A percentile compares a stretch with the other conserved stretches of the same genome.
Conservation (phyloP, 2,329 filamentous ascomycete genomes). For the Atkinsonella texensis region DNA sequence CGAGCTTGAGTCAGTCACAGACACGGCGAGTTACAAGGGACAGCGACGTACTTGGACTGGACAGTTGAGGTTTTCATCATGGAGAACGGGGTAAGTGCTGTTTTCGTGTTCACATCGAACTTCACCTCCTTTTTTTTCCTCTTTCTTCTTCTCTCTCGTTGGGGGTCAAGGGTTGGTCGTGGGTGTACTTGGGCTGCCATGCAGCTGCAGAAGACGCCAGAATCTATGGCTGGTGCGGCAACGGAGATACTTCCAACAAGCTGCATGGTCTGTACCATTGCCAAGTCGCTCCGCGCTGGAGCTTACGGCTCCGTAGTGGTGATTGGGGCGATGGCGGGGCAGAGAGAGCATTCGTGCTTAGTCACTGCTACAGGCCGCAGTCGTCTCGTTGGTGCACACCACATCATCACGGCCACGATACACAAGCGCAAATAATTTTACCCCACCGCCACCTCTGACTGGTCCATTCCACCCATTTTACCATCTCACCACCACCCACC, state of each 20-base stretch:
- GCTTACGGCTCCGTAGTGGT: neutral
- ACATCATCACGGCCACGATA: neutral
- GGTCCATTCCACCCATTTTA: constrained; percentile 5
- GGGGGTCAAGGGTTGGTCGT: neutral
- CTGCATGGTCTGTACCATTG: neutral
- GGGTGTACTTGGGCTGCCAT: neutral
- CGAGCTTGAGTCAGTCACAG: neutral
- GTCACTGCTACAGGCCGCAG: neutral
- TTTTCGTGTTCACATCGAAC: neutral
- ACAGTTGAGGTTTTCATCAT: constrained; percentile 8
- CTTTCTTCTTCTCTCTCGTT: neutral
- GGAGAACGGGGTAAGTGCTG: constrained; percentile 11
- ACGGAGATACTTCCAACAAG: neutral
- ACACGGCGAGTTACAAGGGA: neutral
- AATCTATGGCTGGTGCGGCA: neutral
- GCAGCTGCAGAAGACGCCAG: neutral
- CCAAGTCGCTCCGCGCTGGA: neutral
- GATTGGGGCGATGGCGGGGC: neutral
- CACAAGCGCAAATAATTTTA: constrained; percentile 8
- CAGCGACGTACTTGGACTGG: neutral
- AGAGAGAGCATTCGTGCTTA: neutral
- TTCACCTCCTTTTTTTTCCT: neutral
- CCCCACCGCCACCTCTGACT: constrained; percentile 8
- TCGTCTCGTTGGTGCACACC: neutral
- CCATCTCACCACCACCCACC: constrained; percentile 4